Evolutionary conservation across 768 basidiomycete species (phyloP).

Genomic region (Calocybe cyanea): DNA sequence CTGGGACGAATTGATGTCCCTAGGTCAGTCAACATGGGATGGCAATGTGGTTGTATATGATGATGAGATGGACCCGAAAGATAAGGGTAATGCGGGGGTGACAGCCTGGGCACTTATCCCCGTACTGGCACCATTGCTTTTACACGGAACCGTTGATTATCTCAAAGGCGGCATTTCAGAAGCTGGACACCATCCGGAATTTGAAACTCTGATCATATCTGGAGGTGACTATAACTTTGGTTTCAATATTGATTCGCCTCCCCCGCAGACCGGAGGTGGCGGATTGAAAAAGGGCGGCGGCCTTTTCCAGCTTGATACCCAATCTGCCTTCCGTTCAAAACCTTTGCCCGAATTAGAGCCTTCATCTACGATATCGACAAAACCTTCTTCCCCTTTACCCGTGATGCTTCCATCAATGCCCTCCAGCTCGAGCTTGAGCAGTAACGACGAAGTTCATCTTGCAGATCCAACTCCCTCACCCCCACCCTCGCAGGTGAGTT

Average conservation of each 20-base stretch:
- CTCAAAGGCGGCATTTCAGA: slow-evolving; percentile 68
- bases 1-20: slow-evolving; percentile 63
- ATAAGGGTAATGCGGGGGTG: slow-evolving; percentile 48
- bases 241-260: slow-evolving; percentile 18
- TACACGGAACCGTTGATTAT: slow-evolving; percentile 57
- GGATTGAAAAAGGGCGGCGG: slow-evolving; percentile 39
- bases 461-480: slow-evolving; percentile 56
- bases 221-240: slow-evolving; percentile 29
- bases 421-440: slow-evolving; percentile 18
- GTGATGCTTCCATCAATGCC: slow-evolving; percentile 50
- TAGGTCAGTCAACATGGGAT: slow-evolving; percentile 54
- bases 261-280: slow-evolving; percentile 18
- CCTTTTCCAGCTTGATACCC: slow-evolving; percentile 68
- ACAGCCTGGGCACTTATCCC: slow-evolving; percentile 72
- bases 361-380: slow-evolving; percentile 29
- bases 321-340: slow-evolving; percentile 46
- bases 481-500: slow-evolving; percentile 59
- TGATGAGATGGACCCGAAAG: slow-evolving; percentile 70
- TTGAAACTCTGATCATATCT: slow-evolving; percentile 49
- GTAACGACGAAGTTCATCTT: slow-evolving; percentile 17
- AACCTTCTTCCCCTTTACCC: slow-evolving; percentile 48
- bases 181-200: slow-evolving; percentile 54
- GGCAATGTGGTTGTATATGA: slow-evolving; percentile 75
- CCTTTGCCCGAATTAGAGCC: slow-evolving; percentile 58
- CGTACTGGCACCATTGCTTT: slow-evolving; percentile 56